Evolutionary conservation across 2,329 filamentous ascomycete genomes (phyloP), one percentile per base, ranked within the genome.

Genomic region (Trichoderma polysporum): DNA sequence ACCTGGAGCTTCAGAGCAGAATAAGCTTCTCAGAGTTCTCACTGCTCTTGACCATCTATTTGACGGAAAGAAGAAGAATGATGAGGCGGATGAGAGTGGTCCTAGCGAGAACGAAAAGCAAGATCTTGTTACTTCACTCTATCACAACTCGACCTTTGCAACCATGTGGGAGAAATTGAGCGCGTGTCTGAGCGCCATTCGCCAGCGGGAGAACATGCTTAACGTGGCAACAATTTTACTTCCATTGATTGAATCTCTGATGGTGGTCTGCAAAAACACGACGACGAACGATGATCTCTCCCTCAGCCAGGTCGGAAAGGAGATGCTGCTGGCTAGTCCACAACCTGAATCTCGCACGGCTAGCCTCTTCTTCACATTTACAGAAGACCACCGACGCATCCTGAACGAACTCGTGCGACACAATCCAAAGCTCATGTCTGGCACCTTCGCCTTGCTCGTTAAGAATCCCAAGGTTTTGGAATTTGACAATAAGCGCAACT

Each of bases 181-280:
- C 76, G 89, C 91, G 41, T 98, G 94, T 76, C 84, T 99, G 64
- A 89, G 87, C 66, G 91, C 92, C 9, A 97, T 99, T 72, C 91
- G 93, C 60, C 88, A 96, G 78, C 91, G 94, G 66, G 94, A 97
- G 76, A 96, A 93, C 76, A 95, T 98, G 90, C 88, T 98, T 75
- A 97, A 97, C 74, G 94, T 99, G 66, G 96, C 95, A 33, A 98
- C 94, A 0, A 98, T 98, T 70, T 85, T 99, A 29, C 83, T 98
- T 39, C 95, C 95, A 33, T 83, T 99, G 33, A 97, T 99, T 69
- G 95, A 99, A 79, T 93, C 94, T 6, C 84, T 99, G 69, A 99
- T 99, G 95, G 95, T 99, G 62, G 94, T 99, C 31, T 99, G 96
- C 86, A 99, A 98, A 83, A 98, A 98, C 78, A 97, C 93, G 9